Evolutionary conservation across 1,284 basidiomycete species (phyloP).

Genomic region (Tilletia caries): DNA sequence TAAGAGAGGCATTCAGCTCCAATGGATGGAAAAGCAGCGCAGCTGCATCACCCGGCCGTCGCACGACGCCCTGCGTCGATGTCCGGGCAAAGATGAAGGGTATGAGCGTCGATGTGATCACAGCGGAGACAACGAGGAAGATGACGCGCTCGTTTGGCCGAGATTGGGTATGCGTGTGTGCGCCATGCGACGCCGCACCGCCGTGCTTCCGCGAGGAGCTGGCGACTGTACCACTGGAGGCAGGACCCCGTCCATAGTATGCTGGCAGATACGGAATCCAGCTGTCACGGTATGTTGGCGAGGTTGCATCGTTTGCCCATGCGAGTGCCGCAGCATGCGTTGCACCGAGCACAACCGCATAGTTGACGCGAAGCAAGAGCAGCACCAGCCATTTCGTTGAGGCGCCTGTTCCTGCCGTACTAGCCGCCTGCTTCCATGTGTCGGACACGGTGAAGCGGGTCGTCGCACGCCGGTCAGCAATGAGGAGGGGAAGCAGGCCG

Average conservation of each 20-base stretch:
- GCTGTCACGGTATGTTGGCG: slow-evolving; percentile 3
- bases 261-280: slow-evolving; percentile 9
- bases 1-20: not conserved
- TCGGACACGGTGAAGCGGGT: not conserved
- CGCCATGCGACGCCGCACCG: not conserved
- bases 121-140: not conserved
- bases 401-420: not conserved
- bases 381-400: not conserved
- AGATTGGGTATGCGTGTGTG: not conserved
- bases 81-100: slow-evolving; percentile 1
- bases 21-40: not conserved
- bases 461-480: not conserved
- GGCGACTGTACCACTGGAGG: not conserved
- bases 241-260: not conserved
- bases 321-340: not conserved
- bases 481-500: slow-evolving; percentile 1
- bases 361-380: slow-evolving; percentile 1
- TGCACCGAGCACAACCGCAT: not conserved
- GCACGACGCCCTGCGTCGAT: not conserved
- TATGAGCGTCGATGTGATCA: not conserved
- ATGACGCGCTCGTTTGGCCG: slow-evolving; percentile 11
- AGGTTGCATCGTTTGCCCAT: slow-evolving; percentile 2
- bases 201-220: not conserved
- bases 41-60: not conserved
- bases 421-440: not conserved